These are phyloP conservation scores for Leptosphaerulina australis DNA, from an alignment of 2,329 filamentous ascomycete species.

Conservation along the genomic window DNA sequence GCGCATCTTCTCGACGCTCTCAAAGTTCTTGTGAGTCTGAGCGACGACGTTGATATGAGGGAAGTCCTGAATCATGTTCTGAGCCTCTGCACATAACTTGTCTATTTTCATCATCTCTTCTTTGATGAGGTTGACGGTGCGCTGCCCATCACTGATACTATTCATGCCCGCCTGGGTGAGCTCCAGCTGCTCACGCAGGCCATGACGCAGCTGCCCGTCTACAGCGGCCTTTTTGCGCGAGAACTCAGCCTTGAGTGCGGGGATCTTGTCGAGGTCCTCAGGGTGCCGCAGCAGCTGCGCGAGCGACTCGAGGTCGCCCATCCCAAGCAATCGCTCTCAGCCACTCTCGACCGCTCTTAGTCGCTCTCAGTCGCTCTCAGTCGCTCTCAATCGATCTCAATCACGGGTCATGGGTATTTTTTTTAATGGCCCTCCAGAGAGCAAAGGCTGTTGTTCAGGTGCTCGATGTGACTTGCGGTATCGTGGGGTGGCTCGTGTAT, in stretches of 20 bases:
- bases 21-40: conserved; percentile 95
- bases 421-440: too few species aligned
- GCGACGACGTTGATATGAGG: conserved; percentile 89
- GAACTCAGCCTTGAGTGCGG: conserved; percentile 88
- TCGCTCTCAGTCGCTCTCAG: too few species aligned
- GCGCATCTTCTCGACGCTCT: conserved; percentile 91
- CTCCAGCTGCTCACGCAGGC: conserved; percentile 89
- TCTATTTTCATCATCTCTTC: conserved; percentile 99
- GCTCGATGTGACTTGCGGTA: too few species aligned
- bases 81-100: conserved; percentile 93
- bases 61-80: conserved; percentile 97
- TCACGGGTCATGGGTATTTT: too few species aligned
- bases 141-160: conserved; percentile 86
- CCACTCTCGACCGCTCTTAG: too few species aligned
- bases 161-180: conserved; percentile 92
- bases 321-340: too few species aligned
- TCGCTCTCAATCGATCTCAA: too few species aligned
- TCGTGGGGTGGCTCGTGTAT: too few species aligned
- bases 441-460: too few species aligned
- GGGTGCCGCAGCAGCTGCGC: conserved; percentile 92
- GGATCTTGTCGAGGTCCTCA: conserved; percentile 96
- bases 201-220: conserved; percentile 86
- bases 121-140: conserved; percentile 89
- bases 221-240: conserved; percentile 90
- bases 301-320: conserved; percentile 70